A percentile compares a stretch with the other conserved stretches of the same genome.
Conservation (phyloP, 331 rosid species). For the Phaseolus coccineus region DNA sequence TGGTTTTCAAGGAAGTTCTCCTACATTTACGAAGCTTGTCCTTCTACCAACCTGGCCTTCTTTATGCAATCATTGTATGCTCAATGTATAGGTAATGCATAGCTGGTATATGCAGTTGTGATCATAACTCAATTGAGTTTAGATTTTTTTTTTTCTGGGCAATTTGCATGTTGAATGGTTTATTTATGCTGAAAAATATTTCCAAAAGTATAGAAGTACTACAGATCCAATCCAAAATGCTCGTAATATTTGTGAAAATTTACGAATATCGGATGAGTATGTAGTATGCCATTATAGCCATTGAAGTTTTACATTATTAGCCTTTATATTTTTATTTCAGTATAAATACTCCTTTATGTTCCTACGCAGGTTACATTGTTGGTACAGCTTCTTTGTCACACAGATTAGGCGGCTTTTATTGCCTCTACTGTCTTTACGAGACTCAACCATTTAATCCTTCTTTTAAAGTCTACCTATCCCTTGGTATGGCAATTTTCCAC, state of each 20-base stretch:
- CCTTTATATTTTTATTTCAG: slow-evolving; percentile 26
- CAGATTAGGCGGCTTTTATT: slow-evolving; percentile 79
- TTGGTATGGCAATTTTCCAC: slow-evolving; percentile 59
- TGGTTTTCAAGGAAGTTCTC: slow-evolving; percentile 85
- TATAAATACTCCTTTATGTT: slow-evolving; percentile 37
- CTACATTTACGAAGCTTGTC: slow-evolving; percentile 76
- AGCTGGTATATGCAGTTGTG: not conserved
- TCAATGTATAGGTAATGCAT: slow-evolving; percentile 69
- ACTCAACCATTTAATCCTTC: slow-evolving; percentile 86
- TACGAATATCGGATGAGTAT: not conserved
- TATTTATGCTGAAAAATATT: slow-evolving; percentile 36
- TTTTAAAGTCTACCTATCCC: slow-evolving; percentile 75
- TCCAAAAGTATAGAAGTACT: slow-evolving; percentile 16
- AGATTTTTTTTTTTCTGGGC: slow-evolving; percentile 1
- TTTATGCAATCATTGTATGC: slow-evolving; percentile 90
- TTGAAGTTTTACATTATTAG: not conserved
- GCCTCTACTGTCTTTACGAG: slow-evolving; percentile 91
- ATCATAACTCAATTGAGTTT: slow-evolving; percentile 25
- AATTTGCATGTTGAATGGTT: slow-evolving; percentile 28
- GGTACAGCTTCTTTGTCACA: slow-evolving; percentile 58
- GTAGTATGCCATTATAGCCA: slow-evolving; percentile 5
- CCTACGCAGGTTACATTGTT: slow-evolving; percentile 68
- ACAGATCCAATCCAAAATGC: not conserved
- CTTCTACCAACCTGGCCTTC: slow-evolving; percentile 76
- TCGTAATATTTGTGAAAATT: slow-evolving; percentile 30